Evolutionary conservation across 75 land plant genomes (phyloP), one percentile per base, ranked within the genome.

Genomic region (Picea sitchensis): DNA sequence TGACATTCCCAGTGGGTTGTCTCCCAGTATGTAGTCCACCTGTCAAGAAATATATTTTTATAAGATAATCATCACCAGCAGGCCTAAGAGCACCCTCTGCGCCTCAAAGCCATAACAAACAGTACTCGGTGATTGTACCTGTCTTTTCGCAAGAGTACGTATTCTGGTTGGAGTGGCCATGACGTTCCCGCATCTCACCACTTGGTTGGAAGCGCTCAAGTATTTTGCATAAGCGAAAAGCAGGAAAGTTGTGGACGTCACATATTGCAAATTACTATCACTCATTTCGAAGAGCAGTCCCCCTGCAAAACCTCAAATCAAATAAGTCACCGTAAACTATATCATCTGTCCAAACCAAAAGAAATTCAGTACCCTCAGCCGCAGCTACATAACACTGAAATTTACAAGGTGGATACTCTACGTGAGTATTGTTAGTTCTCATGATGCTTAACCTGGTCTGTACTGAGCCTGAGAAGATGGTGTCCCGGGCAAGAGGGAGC

Each of bases 21-120:
- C 91, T 11, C 99, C 99, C 15, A 97, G 85, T 61, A 97, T 90
- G 86, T 97, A 97, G 58, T 97, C 98, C 79, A 97, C 91, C 95
- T 95, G 77, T 23, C 3, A 61, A 84, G 85, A 21, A 85, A 81
- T 85, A 85, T 82, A 79, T 82, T 82, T 0, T 36, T 81, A 82
- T 65, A 79, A 63, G 6, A 38, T 59, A 13, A 7, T 41, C 44
- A 41, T 41, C 3, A 41, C 3, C 44, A 41, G 44, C 44, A 41
- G 4, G 3, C 2, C 3, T 41, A 41, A 41, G 0, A 41, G 3
- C 4, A 41, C 44, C 4, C 4, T 41, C 44, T 41, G 44, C 4
- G 44, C 44, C 44, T 2, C 44, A 4, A 41, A 41, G 0, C 44
- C 44, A 41, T 41, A 3, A 41, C 44, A 41, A 41, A 41, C 44